phyloP scores from a whole-genome alignment of 768 basidiomycete genomes.

The Sporobolomyces pararoseus region DNA sequence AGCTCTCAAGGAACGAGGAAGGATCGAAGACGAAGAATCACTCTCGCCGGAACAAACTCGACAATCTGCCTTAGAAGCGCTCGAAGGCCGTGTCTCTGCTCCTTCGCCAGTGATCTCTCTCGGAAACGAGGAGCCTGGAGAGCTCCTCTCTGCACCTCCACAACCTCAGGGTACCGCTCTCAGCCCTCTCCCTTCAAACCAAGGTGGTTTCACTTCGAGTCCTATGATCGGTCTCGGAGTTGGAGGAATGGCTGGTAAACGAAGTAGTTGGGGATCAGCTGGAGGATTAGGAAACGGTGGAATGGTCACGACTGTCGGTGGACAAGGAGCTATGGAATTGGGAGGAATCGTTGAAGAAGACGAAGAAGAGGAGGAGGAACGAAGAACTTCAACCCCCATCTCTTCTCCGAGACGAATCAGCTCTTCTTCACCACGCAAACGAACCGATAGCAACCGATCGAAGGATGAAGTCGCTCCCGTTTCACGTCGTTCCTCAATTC shows the following conservation, averaged over 20 bases:
- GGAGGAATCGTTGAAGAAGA: slow-evolving; percentile 74
- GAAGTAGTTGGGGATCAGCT: slow-evolving; percentile 32
- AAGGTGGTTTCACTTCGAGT: neutral
- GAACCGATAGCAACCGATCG: neutral
- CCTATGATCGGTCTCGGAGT: slow-evolving; percentile 40
- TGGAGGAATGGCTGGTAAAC: slow-evolving; percentile 5
- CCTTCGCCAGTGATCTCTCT: slow-evolving; percentile 49
- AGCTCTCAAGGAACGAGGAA: slow-evolving; percentile 51
- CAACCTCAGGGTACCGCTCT: slow-evolving; percentile 1
- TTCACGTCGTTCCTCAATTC: slow-evolving; percentile 24
- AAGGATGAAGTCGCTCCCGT: slow-evolving; percentile 1
- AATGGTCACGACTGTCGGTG: slow-evolving; percentile 27
- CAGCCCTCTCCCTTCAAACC: slow-evolving; percentile 2
- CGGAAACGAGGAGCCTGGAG: slow-evolving; percentile 28
- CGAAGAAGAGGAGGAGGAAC: slow-evolving; percentile 65
- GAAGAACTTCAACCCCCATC: slow-evolving; percentile 28
- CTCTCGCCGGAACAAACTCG: slow-evolving; percentile 63
- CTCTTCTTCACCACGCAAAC: slow-evolving; percentile 13
- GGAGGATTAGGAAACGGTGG: slow-evolving; percentile 5
- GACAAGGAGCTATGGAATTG: slow-evolving; percentile 41
- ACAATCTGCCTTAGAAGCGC: slow-evolving; percentile 74
- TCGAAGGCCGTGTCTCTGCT: slow-evolving; percentile 68
- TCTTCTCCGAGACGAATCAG: slow-evolving; percentile 11
- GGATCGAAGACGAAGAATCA: slow-evolving; percentile 68
- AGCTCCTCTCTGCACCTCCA: slow-evolving; percentile 31